These are phyloP conservation scores for Sisymbrium altissimum DNA, from an alignment of 345 rosid species.

Conservation along the genomic window DNA sequence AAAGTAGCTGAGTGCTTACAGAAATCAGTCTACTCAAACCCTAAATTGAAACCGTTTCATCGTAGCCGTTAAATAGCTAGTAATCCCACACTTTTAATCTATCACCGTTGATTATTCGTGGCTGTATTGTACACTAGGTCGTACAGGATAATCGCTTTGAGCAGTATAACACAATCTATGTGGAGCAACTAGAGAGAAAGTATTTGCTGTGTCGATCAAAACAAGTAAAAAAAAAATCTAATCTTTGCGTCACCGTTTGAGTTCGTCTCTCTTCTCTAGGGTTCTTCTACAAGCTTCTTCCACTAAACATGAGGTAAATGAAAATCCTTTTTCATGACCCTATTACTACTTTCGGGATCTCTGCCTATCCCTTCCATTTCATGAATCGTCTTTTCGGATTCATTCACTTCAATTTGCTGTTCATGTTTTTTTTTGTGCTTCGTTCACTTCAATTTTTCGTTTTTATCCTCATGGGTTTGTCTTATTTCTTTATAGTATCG, in stretches of 20 bases:
- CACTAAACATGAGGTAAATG: slow-evolving; percentile 31
- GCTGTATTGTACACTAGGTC: background rate
- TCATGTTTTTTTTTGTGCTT: background rate
- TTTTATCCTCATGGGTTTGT: background rate
- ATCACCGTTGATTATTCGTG: background rate
- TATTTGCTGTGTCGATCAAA: slow-evolving; percentile 7
- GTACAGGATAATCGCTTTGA: background rate
- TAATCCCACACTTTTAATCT: background rate
- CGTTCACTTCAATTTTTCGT: background rate
- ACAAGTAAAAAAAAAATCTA: slow-evolving; percentile 19
- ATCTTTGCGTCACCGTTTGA: slow-evolving; percentile 33
- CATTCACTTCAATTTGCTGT: background rate
- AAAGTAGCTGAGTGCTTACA: background rate
- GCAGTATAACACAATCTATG: slow-evolving; percentile 20
- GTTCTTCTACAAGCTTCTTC: slow-evolving; percentile 19
- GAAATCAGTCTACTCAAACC: slow-evolving; percentile 1
- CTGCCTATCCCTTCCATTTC: background rate
- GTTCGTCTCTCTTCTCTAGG: slow-evolving; percentile 18
- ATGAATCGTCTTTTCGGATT: slow-evolving; percentile 18
- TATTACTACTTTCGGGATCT: background rate
- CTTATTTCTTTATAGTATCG: background rate
- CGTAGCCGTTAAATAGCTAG: background rate
- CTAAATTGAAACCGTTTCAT: slow-evolving; percentile 5
- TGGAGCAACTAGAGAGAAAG: slow-evolving; percentile 10
- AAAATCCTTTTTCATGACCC: background rate